phyloP scores from a whole-genome alignment of 2,329 filamentous ascomycete species.

The Cordyceps farinosa region DNA sequence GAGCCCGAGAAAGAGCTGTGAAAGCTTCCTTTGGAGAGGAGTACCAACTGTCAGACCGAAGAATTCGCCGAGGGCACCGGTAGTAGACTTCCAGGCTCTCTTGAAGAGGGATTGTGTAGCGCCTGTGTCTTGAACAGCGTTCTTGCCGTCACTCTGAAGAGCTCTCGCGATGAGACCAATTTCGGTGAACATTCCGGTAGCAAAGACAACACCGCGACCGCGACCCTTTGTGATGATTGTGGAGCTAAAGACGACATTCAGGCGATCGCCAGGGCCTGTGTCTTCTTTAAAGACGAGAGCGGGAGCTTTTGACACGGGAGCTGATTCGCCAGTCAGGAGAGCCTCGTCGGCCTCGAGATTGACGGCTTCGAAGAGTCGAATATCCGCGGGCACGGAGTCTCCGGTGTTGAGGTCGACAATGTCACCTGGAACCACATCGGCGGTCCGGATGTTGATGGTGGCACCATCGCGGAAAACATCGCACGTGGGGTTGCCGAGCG shows the following conservation, averaged over 20 bases:
- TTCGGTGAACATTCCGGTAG: slow-evolving; percentile 58
- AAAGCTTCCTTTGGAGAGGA: slow-evolving; percentile 64
- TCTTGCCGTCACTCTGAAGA: slow-evolving; percentile 29
- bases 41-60: slow-evolving; percentile 55
- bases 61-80: slow-evolving; percentile 33
- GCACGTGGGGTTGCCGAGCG: slow-evolving; percentile 35
- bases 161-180: slow-evolving; percentile 53
- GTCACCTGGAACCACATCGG: slow-evolving; percentile 53
- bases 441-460: slow-evolving; percentile 30
- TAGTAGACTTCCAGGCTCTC: neutral
- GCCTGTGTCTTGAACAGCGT: neutral
- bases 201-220: slow-evolving; percentile 55
- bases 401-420: slow-evolving; percentile 48
- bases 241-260: slow-evolving; percentile 55
- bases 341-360: slow-evolving; percentile 64
- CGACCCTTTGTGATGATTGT: slow-evolving; percentile 56
- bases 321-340: slow-evolving; percentile 57
- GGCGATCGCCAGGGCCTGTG: slow-evolving; percentile 46
- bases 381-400: slow-evolving; percentile 55
- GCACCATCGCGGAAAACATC: slow-evolving; percentile 37
- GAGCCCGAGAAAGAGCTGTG: slow-evolving; percentile 62
- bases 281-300: slow-evolving; percentile 36
- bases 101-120: slow-evolving; percentile 12
- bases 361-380: slow-evolving; percentile 51
- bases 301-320: slow-evolving; percentile 50